phyloP scores from a whole-genome alignment of 2,329 filamentous ascomycete genomes.

The Colletotrichum cordylinicola region DNA sequence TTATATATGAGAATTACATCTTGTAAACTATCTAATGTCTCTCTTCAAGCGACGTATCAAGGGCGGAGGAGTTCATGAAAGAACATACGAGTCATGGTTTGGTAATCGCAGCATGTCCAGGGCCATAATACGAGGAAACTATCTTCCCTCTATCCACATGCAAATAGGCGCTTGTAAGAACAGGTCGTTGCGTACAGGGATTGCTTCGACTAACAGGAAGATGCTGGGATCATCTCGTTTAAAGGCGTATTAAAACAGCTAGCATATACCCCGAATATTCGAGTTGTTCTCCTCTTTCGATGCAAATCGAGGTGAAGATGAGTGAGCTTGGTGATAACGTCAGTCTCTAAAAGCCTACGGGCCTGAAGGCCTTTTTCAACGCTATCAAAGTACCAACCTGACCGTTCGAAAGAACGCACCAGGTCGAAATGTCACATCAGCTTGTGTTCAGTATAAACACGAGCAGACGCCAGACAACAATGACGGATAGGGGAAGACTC shows the following conservation, averaged over 20 bases:
- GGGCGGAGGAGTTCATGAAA: too few relatives aligned
- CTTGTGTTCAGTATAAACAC: neutral
- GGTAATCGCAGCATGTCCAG: too few relatives aligned
- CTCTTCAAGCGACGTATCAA: neutral
- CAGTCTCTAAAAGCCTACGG: neutral
- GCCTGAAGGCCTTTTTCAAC: neutral
- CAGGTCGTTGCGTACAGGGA: too few relatives aligned
- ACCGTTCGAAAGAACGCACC: neutral
- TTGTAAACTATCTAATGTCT: neutral
- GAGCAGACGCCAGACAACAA: neutral
- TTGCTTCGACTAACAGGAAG: too few relatives aligned
- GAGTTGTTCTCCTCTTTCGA: neutral
- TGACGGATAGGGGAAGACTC: neutral
- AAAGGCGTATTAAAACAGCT: neutral
- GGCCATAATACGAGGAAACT: too few relatives aligned
- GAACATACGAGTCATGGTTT: too few relatives aligned
- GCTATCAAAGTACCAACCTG: neutral
- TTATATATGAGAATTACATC: neutral
- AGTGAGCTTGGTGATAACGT: neutral
- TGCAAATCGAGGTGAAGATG: rapidly evolving
- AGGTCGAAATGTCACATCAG: neutral
- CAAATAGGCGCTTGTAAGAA: too few relatives aligned
- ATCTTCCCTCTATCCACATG: too few relatives aligned
- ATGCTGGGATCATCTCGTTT: rapidly evolving
- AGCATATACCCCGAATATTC: neutral